Evolutionary conservation across 805 yeast genomes (phyloP).

Genomic region (Grigorovia humatica): DNA sequence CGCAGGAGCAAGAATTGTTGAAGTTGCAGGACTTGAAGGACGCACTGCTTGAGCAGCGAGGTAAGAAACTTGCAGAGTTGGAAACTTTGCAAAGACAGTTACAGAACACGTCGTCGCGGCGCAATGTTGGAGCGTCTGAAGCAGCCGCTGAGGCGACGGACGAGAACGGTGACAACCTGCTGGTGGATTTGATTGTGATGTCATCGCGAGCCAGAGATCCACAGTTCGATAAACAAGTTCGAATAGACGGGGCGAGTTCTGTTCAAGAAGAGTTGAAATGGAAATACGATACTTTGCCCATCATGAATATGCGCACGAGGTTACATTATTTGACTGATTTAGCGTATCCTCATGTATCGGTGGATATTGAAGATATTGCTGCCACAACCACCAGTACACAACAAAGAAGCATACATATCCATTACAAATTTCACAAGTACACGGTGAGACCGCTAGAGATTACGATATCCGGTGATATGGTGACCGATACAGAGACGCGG

Average conservation of each 20-base stretch:
- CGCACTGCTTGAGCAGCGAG: slow-evolving; percentile 10
- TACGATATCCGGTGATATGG: background rate
- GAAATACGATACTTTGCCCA: slow-evolving; percentile 23
- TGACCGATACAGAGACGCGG: background rate
- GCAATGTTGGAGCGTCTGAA: too few species aligned
- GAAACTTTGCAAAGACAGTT: slow-evolving; percentile 5
- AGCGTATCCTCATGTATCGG: slow-evolving; percentile 7
- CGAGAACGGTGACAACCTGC: slow-evolving; percentile 6
- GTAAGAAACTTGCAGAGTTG: slow-evolving; percentile 11
- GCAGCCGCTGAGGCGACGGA: slow-evolving; percentile 2
- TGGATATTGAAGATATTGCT: slow-evolving; percentile 4
- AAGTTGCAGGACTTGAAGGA: slow-evolving; percentile 16
- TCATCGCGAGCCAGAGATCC: background rate
- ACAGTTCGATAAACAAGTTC: background rate
- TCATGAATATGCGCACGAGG: slow-evolving; percentile 18
- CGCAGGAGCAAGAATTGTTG: slow-evolving; percentile 10
- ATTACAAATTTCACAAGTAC: background rate
- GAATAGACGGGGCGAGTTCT: slow-evolving; percentile 12
- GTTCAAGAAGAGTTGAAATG: slow-evolving; percentile 13
- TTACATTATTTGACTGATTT: slow-evolving; percentile 10
- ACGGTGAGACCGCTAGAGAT: background rate
- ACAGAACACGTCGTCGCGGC: background rate
- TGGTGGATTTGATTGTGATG: slow-evolving; percentile 9
- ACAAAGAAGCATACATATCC: background rate
- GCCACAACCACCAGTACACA: too few species aligned